Evolutionary conservation across 805 yeast species (phyloP), one percentile per base, ranked within the genome.

Genomic region (Scheffersomyces lignosus): DNA sequence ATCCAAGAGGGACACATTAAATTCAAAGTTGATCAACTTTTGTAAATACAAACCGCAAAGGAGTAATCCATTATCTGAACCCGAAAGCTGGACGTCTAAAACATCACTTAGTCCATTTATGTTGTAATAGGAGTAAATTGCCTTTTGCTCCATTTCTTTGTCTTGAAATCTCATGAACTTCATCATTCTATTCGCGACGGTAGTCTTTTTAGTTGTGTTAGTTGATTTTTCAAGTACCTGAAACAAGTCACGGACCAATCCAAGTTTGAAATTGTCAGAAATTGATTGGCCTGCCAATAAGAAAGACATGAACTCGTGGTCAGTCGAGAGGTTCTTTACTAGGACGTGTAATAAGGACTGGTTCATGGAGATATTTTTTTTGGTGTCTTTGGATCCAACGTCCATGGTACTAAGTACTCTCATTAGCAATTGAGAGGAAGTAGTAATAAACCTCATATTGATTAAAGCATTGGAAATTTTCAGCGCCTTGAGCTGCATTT

Each of bases 401-500:
- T n/a, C n/a, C n/a, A n/a, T n/a, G 7, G 7, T 20, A 7, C 10
- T 10, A 7, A 20, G 10, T 20, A 20, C 24, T 7, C 6, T 12
- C 15, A 34, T 15, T 12, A 47, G n/a, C 24, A 38, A 16, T 2
- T n/a, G 7, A 4, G 14, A 10, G 5, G 44, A 31, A 10, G 34
- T 34, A 1, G 43, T 42, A 35, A 33, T 45, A 1, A 34, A 29
- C 3, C 36, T 16, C 3, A 38, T 26, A 24, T 57, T 63, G 8
- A 49, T 35, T n/a, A 62, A 44, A 26, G 55, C 24, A 31, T 56
- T 67, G n/a, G 51, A 36, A 7, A 66, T 53, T 40, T 67, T 61
- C 30, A 58, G 67, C 16, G 60, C 51, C 44, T 70, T 73, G n/a
- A n/a, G n/a, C n/a, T n/a, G n/a, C n/a, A n/a, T n/a, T 3, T 30